Evolutionary conservation across 805 yeast species (phyloP).

Genomic region (Wilhelminamyces savonicus): DNA sequence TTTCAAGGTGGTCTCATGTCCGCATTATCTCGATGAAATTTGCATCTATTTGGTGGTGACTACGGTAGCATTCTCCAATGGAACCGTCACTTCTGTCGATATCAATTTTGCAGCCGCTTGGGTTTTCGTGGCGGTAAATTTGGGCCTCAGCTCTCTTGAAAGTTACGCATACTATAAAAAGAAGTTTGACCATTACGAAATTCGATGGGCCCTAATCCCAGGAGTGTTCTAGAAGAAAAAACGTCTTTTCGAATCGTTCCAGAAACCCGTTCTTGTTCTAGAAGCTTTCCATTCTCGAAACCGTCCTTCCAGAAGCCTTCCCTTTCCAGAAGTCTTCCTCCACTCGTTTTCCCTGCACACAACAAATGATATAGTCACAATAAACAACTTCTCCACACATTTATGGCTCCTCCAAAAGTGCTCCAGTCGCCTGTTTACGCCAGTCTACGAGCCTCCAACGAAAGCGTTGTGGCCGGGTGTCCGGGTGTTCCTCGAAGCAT

Average conservation of each 20-base stretch:
- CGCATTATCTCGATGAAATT: constrained; percentile 69
- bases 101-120: constrained; percentile 16
- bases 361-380: too few relatives aligned
- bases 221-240: constrained; percentile 16
- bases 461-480: constrained; percentile 54
- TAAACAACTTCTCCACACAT: too few relatives aligned
- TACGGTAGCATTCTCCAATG: constrained; percentile 9
- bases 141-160: constrained; percentile 52
- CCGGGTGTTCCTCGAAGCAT: constrained; percentile 60
- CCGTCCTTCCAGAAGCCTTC: too few relatives aligned
- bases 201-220: constrained; percentile 33
- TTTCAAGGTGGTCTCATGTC: constrained; percentile 48
- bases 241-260: too few relatives aligned
- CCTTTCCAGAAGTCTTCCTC: too few relatives aligned
- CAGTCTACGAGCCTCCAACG: constrained; percentile 44
- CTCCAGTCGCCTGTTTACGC: constrained; percentile 21
- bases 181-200: constrained; percentile 20
- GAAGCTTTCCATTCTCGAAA: too few relatives aligned
- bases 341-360: too few relatives aligned
- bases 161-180: constrained; percentile 40
- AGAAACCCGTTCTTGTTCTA: too few relatives aligned
- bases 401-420: neutral
- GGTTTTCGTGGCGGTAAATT: constrained; percentile 37
- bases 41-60: constrained; percentile 42
- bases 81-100: constrained; percentile 11